Conservation (phyloP, 495 filamentous ascomycete genomes). For the Tuber aestivum region DNA sequence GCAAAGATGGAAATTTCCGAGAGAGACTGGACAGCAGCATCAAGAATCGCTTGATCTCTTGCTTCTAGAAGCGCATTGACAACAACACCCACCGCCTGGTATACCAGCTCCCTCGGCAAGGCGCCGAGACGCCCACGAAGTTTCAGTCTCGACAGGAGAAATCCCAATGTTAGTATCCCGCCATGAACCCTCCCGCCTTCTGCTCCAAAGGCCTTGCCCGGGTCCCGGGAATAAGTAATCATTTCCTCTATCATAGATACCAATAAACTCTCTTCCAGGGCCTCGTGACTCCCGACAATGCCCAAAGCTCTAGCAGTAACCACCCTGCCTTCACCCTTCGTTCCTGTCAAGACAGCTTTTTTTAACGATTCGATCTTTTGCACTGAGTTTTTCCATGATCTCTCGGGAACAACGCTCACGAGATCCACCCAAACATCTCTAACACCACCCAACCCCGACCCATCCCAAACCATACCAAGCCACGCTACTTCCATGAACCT, state of each 20-base stretch:
- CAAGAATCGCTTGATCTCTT: conserved; percentile 54
- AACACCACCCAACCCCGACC: conserved; percentile 41
- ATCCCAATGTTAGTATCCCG: conserved; percentile 54
- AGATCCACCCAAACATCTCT: conserved; percentile 34
- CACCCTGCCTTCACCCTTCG: conserved; percentile 37
- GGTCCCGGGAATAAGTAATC: conserved; percentile 45
- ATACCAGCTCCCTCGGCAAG: conserved; percentile 43
- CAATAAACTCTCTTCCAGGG: conserved; percentile 45
- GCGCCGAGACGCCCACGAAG: conserved; percentile 46
- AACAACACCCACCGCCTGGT: conserved; percentile 45
- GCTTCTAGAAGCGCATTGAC: conserved; percentile 50
- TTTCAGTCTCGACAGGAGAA: conserved; percentile 55
- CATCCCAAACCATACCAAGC: conserved; percentile 53
- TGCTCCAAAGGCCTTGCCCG: conserved; percentile 53
- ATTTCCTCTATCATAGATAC: conserved; percentile 46
- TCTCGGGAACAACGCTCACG: conserved; percentile 28
- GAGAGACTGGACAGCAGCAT: conserved; percentile 59
- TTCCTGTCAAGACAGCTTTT: conserved; percentile 18
- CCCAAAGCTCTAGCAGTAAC: conserved; percentile 67
- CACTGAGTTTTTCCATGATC: conserved; percentile 14
- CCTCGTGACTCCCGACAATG: conserved; percentile 64
- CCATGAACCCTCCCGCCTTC: conserved; percentile 58
- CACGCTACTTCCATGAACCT: conserved; percentile 54
- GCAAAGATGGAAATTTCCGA: conserved; percentile 69
- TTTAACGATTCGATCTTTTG: conserved; percentile 12